Percentiles rank a stretch among this genome's conserved stretches.
Conservation (phyloP, 495 filamentous ascomycete species). For the Melanomma pulvis-pyrius region DNA sequence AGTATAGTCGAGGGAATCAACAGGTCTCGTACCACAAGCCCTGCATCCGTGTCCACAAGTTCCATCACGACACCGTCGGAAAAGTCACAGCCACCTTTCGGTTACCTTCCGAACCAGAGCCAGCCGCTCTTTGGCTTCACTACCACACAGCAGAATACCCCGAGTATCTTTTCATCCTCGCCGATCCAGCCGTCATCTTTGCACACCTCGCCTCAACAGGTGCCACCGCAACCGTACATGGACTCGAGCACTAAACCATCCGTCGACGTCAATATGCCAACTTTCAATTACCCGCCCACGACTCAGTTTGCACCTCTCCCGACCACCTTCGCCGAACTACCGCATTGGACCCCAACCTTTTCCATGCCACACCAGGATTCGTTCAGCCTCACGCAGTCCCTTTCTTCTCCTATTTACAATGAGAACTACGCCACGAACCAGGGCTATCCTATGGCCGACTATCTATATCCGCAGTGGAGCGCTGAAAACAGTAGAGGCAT, state of each 20-base stretch:
- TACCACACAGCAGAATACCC: constrained; percentile 6
- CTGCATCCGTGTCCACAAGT: constrained; percentile 41
- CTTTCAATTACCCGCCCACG: constrained; percentile 39
- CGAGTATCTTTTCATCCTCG: constrained; percentile 16
- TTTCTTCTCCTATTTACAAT: constrained; percentile 33
- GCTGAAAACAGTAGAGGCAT: constrained; percentile 27
- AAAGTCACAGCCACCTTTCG: constrained; percentile 36
- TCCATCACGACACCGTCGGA: constrained; percentile 41
- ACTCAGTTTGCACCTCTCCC: constrained; percentile 42
- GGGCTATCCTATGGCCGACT: constrained; percentile 35
- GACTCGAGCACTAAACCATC: constrained; percentile 28
- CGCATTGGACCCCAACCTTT: constrained; percentile 40
- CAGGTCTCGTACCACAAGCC: constrained; percentile 42
- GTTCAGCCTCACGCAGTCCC: constrained; percentile 22
- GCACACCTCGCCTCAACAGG: constrained; percentile 24
- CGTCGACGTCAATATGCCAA: constrained; percentile 9
- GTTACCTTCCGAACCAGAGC: constrained; percentile 37
- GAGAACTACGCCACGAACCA: constrained; percentile 32
- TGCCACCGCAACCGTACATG: constrained; percentile 18
- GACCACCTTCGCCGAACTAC: constrained; percentile 39
- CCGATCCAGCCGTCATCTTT: constrained; percentile 17
- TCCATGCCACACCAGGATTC: constrained; percentile 33
- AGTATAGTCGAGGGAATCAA: constrained; percentile 37
- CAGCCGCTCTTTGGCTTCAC: constrained; percentile 31
- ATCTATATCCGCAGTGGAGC: constrained; percentile 38